Base-by-base conservation (phyloP, 768 basidiomycete genomes). In the Trametes maxima region DNA sequence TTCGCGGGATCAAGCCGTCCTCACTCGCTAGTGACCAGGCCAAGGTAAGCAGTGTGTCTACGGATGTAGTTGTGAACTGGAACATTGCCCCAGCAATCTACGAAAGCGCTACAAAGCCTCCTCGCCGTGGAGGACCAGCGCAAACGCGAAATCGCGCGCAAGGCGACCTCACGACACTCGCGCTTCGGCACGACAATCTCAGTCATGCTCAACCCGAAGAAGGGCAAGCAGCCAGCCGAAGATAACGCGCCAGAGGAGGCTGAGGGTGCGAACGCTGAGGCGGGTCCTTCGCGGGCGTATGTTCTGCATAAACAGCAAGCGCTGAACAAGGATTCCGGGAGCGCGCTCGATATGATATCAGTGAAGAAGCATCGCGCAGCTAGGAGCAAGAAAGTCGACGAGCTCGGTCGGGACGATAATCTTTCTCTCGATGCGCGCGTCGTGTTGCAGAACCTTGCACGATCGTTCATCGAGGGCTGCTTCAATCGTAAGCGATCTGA, bases 161-260 rank as follows among this genome's bases (percentile, higher is more conserved):
- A 79, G 49, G 77, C 83, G 5, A 75, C 87, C 53, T 91, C 94
- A 21, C 84, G 97, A 35, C 97, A 99, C 76, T 94, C 94, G 24
- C 87, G 95, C 49, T 99, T 99, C 74, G 97, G 97, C 1, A 98
- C 97, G 2, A 98, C 95, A 10, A 88, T 98, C 65, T 78, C 89
- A 21, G 88, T 99, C 54, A 84, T 81, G 63, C 78, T 90, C 44
- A 89, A 87, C 60, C 73, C 86, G 14, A 82, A 81, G 64, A 85
- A 83, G 72, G 57, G 43, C 13, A 65, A 64, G 40, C 10, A 49
- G 2, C 22, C 60, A 63, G 68, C 70, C 56, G 65, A 63, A 57
- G 67, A 68, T 52, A 69, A 61, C 44, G 52, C 69, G 42, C 17
- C 39, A 5, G 35, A 60, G 33, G 46, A 69, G 33, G 50, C 67